Base-by-base conservation (phyloP, 805 yeast species). In the Allodekkera sacchari region DNA sequence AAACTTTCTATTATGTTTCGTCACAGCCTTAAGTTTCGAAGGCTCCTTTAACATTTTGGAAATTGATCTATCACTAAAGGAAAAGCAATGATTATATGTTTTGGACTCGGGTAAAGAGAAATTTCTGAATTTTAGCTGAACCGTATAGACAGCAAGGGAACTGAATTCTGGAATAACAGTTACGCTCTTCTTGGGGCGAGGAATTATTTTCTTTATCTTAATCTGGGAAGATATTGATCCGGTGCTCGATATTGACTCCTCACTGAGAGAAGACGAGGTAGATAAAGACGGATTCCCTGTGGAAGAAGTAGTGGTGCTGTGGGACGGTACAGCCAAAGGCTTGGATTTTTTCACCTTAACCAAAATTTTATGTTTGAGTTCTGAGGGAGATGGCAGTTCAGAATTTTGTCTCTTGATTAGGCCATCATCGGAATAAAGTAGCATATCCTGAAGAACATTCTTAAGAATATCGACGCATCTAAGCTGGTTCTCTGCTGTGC, bases 31-130 rank as follows among this genome's bases (percentile, higher is more conserved):
- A 4, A 55, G 47, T 38, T 76, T 77, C 2, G 59, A 65, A 1
- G 65, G 57, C 40, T 84, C 89, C 38, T 75, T 77, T 22, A 74
- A 50, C 72, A 88, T 69, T 7, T 71, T 59, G 28, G 69, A 69
- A 25, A 83, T 55, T 2, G 74, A 60, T 33, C 82, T 74, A 46
- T 92, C 97, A 38, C 81, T 79, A 38, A 92, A 71, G 2, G 96
- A 87, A 50, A 88, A 92, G 33, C 88, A 75, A 52, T 87, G 97
- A 42, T 82, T 81, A 35, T 53, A 58, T 0, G 83, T 68, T 46
- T 87, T 84, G 1, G 95, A 83, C 44, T 82, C 94, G 0, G 95
- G 94, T 18, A 84, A 58, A 0, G 95, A 77, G 44, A 87, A 84
- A 51, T 85, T 84, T 21, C 83, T 65, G 47, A 81, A 89, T 45